Percentiles rank a stretch among this genome's conserved stretches.
These are phyloP conservation scores for Glycine latifolia DNA, from an alignment of 306 rosid species.

Conservation along the genomic window DNA sequence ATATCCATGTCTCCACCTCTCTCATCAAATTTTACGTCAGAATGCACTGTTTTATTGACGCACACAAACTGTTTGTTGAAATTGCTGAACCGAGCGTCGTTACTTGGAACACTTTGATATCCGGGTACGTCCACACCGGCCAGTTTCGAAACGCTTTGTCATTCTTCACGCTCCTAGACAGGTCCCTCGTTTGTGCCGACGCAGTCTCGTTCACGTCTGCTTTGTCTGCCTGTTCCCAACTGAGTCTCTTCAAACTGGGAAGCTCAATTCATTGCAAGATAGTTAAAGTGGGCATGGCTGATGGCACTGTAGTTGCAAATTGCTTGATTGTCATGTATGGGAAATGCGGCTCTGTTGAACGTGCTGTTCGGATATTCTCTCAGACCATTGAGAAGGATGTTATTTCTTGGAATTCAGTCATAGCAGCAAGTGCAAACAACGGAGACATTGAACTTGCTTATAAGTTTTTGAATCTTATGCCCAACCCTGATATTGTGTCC, in stretches of 20 bases:
- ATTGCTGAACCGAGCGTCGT: constrained; percentile 60
- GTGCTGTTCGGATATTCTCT: constrained; percentile 49
- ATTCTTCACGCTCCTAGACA: constrained; percentile 49
- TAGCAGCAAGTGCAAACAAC: constrained; percentile 67
- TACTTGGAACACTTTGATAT: constrained; percentile 76
- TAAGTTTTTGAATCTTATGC: constrained; percentile 60
- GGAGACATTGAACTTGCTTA: constrained; percentile 59
- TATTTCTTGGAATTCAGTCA: constrained; percentile 77
- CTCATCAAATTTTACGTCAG: constrained; percentile 52
- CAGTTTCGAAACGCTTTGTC: constrained; percentile 56
- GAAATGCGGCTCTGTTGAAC: constrained; percentile 64
- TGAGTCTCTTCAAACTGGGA: constrained; percentile 57
- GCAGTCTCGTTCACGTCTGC: constrained; percentile 65
- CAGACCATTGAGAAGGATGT: constrained; percentile 54
- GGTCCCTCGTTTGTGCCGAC: constrained; percentile 57
- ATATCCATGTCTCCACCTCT: constrained; percentile 54
- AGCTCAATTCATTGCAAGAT: constrained; percentile 65
- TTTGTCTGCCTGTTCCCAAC: constrained; percentile 63
- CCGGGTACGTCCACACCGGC: constrained; percentile 65
- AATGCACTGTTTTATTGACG: constrained; percentile 46
- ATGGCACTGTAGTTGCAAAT: constrained; percentile 57
- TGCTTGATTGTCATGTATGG: constrained; percentile 87
- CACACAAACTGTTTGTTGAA: constrained; percentile 63
- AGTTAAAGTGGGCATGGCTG: constrained; percentile 57
- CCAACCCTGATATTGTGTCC: constrained; percentile 64